Evolutionary conservation across 768 basidiomycete genomes (phyloP).

Genomic region (Cantharellus anzutake): DNA sequence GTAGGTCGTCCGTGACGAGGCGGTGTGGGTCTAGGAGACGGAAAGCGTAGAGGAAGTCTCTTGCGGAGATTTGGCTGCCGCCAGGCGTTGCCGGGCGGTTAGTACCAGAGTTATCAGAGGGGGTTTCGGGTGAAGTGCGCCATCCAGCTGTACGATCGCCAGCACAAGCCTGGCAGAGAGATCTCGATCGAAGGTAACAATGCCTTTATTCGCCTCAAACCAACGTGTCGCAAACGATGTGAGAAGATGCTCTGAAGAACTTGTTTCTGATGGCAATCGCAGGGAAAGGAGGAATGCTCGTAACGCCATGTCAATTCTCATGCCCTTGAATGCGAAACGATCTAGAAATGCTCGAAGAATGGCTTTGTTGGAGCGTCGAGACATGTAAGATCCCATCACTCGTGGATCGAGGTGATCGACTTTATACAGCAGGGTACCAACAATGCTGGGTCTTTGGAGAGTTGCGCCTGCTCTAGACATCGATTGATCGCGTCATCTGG

Average conservation of each 20-base stretch:
- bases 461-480: slow-evolving; percentile 39
- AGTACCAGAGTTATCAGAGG: neutral
- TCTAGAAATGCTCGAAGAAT: slow-evolving; percentile 75
- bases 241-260: slow-evolving; percentile 46
- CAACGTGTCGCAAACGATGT: slow-evolving; percentile 75
- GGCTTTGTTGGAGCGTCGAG: slow-evolving; percentile 47
- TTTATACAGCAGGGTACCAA: slow-evolving; percentile 64
- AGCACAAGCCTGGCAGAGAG: slow-evolving; percentile 57
- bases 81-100: slow-evolving; percentile 16
- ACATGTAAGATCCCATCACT: slow-evolving; percentile 69
- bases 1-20: slow-evolving; percentile 51
- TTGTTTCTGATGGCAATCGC: slow-evolving; percentile 32
- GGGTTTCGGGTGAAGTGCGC: slow-evolving; percentile 41
- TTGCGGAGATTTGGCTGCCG: slow-evolving; percentile 35
- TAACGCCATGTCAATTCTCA: slow-evolving; percentile 76
- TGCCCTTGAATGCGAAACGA: slow-evolving; percentile 64
- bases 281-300: slow-evolving; percentile 77
- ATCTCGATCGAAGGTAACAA: slow-evolving; percentile 67
- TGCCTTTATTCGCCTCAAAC: slow-evolving; percentile 71
- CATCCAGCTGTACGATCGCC: slow-evolving; percentile 75
- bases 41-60: slow-evolving; percentile 76
- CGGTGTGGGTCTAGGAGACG: slow-evolving; percentile 52
- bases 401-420: slow-evolving; percentile 67
- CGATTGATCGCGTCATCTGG: slow-evolving; percentile 61
- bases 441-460: slow-evolving; percentile 48